Evolutionary conservation across 2,329 filamentous ascomycete species (phyloP), one percentile per base, ranked within the genome.

Genomic region (Scytalidium lignicola): DNA sequence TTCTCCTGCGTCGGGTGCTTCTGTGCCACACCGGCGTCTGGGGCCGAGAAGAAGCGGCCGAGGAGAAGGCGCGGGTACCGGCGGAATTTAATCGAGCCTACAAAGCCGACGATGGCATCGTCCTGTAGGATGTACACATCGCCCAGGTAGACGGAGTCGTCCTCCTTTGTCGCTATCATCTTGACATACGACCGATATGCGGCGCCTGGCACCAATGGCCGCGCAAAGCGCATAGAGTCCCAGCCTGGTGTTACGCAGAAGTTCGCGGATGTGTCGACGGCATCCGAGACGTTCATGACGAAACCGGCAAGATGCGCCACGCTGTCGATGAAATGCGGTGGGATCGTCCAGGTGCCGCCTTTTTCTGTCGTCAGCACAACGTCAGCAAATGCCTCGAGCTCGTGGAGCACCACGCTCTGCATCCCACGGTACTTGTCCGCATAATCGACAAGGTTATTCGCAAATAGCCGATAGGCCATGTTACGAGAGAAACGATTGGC

Each of bases 401-500:
- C 54, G 29, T 62, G 37, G n/a, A 61, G 46, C 1, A 64, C 51
- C 3, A 63, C 56, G 7, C 51, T 55, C 15, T 64, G 49, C n/a
- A 62, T 56, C 13, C 44, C 49, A 13, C 51, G 49, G 44, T 54
- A 60, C 20, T 54, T 50, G 3, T 48, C 23, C 15, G 43, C 37
- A 46, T 54, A 62, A 18, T 54, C 43, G n/a, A 52, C 59, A 12
- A 61, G 42, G 63, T 39, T 59, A 37, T 48, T 56, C 19, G 50
- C 44, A 44, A 59, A 53, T 6, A 58, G 43, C 2, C 29, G 44
- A 46, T 61, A 61, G 7, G 51, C 52, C 50, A 59, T 53, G 8
- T 76, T 76, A 20, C 74, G 74, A 51, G 79, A 73, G 46, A 83
- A 72, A 54, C 76, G 74, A 63, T 81, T 78, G 28, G 78, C 77